Conservation (phyloP, 2,329 filamentous ascomycete genomes). For the Fusarium piperis region DNA sequence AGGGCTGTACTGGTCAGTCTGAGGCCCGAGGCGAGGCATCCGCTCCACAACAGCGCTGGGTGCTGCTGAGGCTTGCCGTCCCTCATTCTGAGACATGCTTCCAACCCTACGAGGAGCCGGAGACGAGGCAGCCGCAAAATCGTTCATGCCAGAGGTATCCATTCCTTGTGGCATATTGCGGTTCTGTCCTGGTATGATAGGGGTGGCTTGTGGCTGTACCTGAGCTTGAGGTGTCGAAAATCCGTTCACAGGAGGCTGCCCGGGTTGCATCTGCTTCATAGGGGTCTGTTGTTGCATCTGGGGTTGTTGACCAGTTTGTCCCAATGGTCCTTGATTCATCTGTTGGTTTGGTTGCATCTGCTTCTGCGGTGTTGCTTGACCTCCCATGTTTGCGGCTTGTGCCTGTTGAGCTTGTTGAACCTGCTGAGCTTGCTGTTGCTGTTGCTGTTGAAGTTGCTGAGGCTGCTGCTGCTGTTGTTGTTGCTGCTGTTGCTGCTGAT, state of each 20-base stretch:
- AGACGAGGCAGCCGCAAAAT: conserved; percentile 57
- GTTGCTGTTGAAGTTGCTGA: conserved; percentile 52
- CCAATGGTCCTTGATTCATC: conserved; percentile 49
- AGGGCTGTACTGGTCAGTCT: conserved; percentile 65
- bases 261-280: conserved; percentile 56
- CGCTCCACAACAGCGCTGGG: conserved; percentile 39
- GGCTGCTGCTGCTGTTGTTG: background rate
- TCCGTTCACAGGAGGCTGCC: conserved; percentile 50
- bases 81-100: conserved; percentile 52
- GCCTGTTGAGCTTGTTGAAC: conserved; percentile 51
- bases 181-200: conserved; percentile 50
- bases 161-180: conserved; percentile 62
- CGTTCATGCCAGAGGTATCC: conserved; percentile 50
- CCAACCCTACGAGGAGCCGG: conserved; percentile 55
- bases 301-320: conserved; percentile 43
- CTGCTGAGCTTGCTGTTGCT: conserved; percentile 49
- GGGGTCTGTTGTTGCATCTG: conserved; percentile 49
- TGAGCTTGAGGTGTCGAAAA: conserved; percentile 48
- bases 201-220: conserved; percentile 34
- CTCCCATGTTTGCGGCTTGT: conserved; percentile 41
- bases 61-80: conserved; percentile 36
- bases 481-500: background rate
- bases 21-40: conserved; percentile 52
- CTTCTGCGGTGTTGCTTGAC: conserved; percentile 45
- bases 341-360: conserved; percentile 49